Evolutionary conservation across 1,284 basidiomycete genomes (phyloP).

Genomic region (Austroboletus novae-zelandiae): DNA sequence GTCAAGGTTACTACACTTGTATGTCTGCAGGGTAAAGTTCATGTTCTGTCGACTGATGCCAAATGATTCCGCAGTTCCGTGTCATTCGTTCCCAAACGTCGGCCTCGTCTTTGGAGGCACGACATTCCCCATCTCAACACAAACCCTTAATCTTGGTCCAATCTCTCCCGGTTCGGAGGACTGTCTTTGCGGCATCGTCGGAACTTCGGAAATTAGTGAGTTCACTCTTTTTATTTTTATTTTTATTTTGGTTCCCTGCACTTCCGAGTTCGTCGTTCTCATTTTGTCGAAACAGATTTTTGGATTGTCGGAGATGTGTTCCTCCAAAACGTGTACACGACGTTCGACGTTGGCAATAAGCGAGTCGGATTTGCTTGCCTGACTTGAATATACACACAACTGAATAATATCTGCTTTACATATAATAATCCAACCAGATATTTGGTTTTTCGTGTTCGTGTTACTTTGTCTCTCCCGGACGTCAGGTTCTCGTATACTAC

Average conservation of each 20-base stretch:
- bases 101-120: constrained; percentile 44
- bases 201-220: not conserved
- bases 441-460: too few relatives aligned
- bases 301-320: constrained; percentile 20
- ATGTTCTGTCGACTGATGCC: constrained; percentile 23
- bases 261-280: not conserved
- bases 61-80: constrained; percentile 39
- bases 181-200: constrained; percentile 32
- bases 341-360: constrained; percentile 12
- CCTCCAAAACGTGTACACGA: constrained; percentile 21
- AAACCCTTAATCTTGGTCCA: constrained; percentile 37
- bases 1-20: constrained; percentile 15
- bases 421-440: not conserved
- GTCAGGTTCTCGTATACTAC: too few relatives aligned
- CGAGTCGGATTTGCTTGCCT: constrained; percentile 26
- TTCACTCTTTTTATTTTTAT: constrained; percentile 1
- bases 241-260: not conserved
- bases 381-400: constrained; percentile 1
- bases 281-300: constrained; percentile 3
- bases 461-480: too few relatives aligned
- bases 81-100: constrained; percentile 34
- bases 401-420: not conserved
- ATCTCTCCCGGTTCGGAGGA: constrained; percentile 24
- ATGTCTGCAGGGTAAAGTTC: not conserved
- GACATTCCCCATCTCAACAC: constrained; percentile 36